These are phyloP conservation scores for Strobilomyces dryophilus DNA, from an alignment of 768 basidiomycete species.

Conservation along the genomic window DNA sequence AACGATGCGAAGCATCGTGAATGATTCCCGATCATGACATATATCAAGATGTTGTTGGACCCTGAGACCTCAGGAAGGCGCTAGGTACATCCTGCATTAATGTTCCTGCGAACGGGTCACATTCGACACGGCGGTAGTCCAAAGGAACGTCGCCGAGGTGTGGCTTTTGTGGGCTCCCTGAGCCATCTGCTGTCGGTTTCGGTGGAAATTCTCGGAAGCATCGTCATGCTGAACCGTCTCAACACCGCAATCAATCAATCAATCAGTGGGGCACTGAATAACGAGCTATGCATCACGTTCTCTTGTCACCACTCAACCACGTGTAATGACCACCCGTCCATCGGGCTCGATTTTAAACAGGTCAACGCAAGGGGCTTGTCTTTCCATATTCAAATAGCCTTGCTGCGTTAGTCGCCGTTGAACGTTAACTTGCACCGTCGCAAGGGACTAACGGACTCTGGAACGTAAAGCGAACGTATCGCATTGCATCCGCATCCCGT, in stretches of 20 bases:
- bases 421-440: not conserved
- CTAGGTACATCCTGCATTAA: not conserved
- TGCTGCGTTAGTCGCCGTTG: slow-evolving; percentile 3
- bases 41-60: not conserved
- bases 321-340: not conserved
- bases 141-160: not conserved
- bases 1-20: not conserved
- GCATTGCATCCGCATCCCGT: not conserved
- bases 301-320: not conserved
- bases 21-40: not conserved
- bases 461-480: not conserved
- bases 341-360: not conserved
- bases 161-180: not conserved
- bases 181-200: not conserved
- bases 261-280: not conserved
- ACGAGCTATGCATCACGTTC: not conserved
- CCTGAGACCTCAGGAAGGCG: not conserved
- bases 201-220: not conserved
- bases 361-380: not conserved
- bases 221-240: not conserved
- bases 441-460: not conserved
- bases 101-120: not conserved
- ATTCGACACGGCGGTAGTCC: not conserved
- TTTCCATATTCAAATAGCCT: not conserved
- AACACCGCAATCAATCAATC: not conserved